phyloP scores from a whole-genome alignment of 2,329 filamentous ascomycete species.

The Metarhizium brunneum region DNA sequence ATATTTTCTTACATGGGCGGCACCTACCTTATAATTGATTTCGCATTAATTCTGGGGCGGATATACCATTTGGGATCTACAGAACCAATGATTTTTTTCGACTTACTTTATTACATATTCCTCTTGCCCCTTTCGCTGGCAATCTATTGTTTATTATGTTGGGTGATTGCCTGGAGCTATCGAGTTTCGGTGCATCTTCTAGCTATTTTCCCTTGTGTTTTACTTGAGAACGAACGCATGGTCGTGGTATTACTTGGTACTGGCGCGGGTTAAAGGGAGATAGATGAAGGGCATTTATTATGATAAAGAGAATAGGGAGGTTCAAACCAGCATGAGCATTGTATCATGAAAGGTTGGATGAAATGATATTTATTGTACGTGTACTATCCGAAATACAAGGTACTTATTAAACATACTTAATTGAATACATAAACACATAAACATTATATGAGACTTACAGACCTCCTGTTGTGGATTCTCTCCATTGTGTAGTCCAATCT shows the following conservation, averaged over 20 bases:
- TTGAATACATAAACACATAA: background rate
- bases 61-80: conserved; percentile 22
- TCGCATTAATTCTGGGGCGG: conserved; percentile 8
- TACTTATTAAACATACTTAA: background rate
- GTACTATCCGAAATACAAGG: background rate
- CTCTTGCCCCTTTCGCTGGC: background rate
- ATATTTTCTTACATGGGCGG: background rate
- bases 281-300: background rate
- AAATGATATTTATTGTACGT: background rate
- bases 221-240: background rate
- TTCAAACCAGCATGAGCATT: background rate
- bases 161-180: background rate
- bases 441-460: background rate
- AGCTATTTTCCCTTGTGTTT: background rate
- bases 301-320: background rate
- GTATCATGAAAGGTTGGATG: background rate
- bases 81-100: conserved; percentile 14
- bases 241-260: background rate
- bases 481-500: too few species aligned
- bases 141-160: background rate
- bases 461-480: too few species aligned
- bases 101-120: background rate
- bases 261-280: background rate
- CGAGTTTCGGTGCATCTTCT: background rate
- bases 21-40: conserved; percentile 4